phyloP scores from a whole-genome alignment of 805 yeast species.

The Yarrowia sp. region DNA sequence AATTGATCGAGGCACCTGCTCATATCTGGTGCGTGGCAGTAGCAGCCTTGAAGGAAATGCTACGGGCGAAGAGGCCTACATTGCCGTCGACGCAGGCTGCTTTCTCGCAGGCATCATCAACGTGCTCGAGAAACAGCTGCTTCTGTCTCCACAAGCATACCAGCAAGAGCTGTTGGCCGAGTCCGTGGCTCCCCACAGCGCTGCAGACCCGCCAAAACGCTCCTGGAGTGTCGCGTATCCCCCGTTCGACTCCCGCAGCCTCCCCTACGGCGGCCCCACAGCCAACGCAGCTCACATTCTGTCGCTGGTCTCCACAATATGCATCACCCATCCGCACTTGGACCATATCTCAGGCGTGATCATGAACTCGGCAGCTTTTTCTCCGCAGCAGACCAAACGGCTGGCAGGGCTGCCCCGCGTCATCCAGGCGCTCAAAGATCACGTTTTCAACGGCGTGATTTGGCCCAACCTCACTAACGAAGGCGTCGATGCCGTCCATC shows the following conservation, averaged over 20 bases:
- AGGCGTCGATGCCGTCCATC: constrained; percentile 41
- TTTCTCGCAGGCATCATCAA: constrained; percentile 66
- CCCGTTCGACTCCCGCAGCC: constrained; percentile 8
- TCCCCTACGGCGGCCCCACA: constrained; percentile 26
- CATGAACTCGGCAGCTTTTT: constrained; percentile 70
- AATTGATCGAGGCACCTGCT: constrained; percentile 69
- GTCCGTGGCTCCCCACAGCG: constrained; percentile 1
- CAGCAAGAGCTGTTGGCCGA: constrained; percentile 5
- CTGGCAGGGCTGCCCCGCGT: constrained; percentile 65
- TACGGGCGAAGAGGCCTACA: constrained; percentile 46
- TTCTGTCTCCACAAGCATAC: constrained; percentile 7
- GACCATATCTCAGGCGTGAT: constrained; percentile 79
- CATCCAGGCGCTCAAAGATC: constrained; percentile 57
- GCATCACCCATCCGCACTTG: constrained; percentile 80
- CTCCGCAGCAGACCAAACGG: constrained; percentile 50
- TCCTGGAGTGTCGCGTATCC: constrained; percentile 27
- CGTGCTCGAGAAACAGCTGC: constrained; percentile 45
- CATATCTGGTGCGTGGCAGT: constrained; percentile 63
- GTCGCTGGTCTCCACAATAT: constrained; percentile 43
- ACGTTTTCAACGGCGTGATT: constrained; percentile 72
- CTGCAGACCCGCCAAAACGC: not conserved
- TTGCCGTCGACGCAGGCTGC: constrained; percentile 82
- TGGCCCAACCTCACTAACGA: constrained; percentile 76
- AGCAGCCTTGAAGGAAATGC: no score
- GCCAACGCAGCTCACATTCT: constrained; percentile 22